A percentile compares a stretch with the other conserved stretches of the same genome.
These are phyloP conservation scores for Boletellus emodensis DNA, from an alignment of 768 basidiomycete genomes.

Conservation along the genomic window DNA sequence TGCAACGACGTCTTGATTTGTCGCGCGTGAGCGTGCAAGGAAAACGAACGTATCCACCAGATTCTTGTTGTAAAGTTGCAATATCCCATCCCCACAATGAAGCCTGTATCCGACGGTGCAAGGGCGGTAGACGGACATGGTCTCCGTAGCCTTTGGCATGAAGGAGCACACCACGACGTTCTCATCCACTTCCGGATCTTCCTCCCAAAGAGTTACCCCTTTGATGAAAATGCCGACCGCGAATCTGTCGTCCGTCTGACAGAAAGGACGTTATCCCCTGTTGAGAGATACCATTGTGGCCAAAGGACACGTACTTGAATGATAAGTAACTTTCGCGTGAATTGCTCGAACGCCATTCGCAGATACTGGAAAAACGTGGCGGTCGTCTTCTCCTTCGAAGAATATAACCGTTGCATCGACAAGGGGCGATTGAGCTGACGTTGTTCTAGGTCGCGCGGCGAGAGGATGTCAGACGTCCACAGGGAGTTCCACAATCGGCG, in stretches of 20 bases:
- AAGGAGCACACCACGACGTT: constrained; percentile 63
- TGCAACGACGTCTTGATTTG: constrained; percentile 44
- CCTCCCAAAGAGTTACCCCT: constrained; percentile 54
- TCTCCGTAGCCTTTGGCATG: constrained; percentile 48
- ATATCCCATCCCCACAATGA: constrained; percentile 49
- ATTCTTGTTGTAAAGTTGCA: constrained; percentile 57
- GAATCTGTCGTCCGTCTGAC: constrained; percentile 58
- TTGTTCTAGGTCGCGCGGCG: constrained; percentile 46
- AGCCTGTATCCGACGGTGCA: constrained; percentile 53
- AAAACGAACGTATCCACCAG: constrained; percentile 56
- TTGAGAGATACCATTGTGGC: too few relatives aligned
- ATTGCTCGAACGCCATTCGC: constrained; percentile 51
- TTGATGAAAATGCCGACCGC: constrained; percentile 61
- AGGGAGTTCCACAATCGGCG: constrained; percentile 63
- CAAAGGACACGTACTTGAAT: constrained; percentile 42
- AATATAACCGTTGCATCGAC: constrained; percentile 57
- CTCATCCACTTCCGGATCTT: constrained; percentile 53
- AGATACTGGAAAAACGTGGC: constrained; percentile 62
- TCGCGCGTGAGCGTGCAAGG: constrained; percentile 43
- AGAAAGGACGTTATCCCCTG: not conserved
- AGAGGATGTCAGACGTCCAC: constrained; percentile 56
- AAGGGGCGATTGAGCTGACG: constrained; percentile 50
- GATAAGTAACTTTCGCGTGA: constrained; percentile 53
- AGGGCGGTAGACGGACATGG: constrained; percentile 46
- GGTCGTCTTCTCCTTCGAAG: constrained; percentile 48